phyloP scores from a whole-genome alignment of 2,329 filamentous ascomycete species.

The Penicillium griseofulvum region DNA sequence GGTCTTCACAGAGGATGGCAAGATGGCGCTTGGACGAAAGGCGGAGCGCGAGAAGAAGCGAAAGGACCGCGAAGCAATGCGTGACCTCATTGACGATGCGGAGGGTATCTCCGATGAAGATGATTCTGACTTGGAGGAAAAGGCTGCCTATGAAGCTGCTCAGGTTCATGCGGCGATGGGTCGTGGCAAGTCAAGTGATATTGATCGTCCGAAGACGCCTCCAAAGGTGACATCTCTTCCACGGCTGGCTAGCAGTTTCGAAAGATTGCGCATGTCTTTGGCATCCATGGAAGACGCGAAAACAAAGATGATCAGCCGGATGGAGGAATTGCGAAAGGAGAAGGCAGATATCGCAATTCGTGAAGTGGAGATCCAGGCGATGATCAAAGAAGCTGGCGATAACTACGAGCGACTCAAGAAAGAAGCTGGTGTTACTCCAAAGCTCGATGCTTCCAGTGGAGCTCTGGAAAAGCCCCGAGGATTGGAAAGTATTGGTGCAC shows the following conservation, averaged over 20 bases:
- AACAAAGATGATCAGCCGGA: conserved; percentile 57
- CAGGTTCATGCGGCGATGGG: conserved; percentile 85
- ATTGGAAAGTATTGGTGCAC: conserved; percentile 39
- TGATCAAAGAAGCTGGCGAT: conserved; percentile 77
- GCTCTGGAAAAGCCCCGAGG: conserved; percentile 35
- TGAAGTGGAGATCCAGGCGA: conserved; percentile 74
- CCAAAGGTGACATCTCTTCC: conserved; percentile 77
- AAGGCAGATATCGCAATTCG: conserved; percentile 65
- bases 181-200: conserved; percentile 36
- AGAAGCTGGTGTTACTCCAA: conserved; percentile 37
- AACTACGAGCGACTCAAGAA: conserved; percentile 60
- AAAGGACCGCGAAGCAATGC: conserved; percentile 73
- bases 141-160: conserved; percentile 80
- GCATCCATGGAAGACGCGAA: conserved; percentile 63
- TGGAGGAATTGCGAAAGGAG: conserved; percentile 67
- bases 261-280: conserved; percentile 61
- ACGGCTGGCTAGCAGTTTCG: conserved; percentile 65
- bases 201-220: conserved; percentile 55
- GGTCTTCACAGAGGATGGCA: conserved; percentile 81
- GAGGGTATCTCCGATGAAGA: conserved; percentile 64
- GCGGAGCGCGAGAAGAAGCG: conserved; percentile 70
- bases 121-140: conserved; percentile 63
- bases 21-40: conserved; percentile 72
- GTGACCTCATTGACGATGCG: conserved; percentile 75
- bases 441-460: conserved; percentile 25